A percentile compares a stretch with the other conserved stretches of the same genome.
Evolutionary conservation across 2,329 filamentous ascomycete species (phyloP).

Genomic region (Cladosporium cucumerinum): DNA sequence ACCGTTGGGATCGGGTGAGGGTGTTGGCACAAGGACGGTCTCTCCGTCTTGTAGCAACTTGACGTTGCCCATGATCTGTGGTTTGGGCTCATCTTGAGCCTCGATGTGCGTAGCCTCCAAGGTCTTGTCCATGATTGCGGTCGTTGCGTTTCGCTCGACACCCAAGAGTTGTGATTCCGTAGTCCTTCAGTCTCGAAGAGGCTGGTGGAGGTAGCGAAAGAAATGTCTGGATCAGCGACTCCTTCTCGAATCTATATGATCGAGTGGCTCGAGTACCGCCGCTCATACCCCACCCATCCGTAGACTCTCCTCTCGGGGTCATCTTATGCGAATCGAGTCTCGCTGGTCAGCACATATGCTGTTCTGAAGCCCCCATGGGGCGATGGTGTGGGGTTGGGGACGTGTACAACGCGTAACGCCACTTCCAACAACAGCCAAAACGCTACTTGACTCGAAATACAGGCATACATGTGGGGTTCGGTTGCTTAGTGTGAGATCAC

Average conservation of each 20-base stretch:
- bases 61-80: constrained; percentile 5
- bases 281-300: background rate
- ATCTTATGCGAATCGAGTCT: background rate
- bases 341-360: background rate
- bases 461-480: background rate
- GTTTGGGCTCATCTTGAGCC: background rate
- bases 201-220: background rate
- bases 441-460: background rate
- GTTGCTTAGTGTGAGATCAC: background rate
- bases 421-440: background rate
- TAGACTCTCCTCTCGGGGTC: background rate
- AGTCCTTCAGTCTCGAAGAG: background rate
- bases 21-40: constrained; percentile 10
- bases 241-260: background rate
- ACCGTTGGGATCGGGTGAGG: constrained; percentile 13
- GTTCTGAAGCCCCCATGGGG: background rate
- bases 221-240: background rate
- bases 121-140: background rate
- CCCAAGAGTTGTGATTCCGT: background rate
- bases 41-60: constrained; percentile 5
- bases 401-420: background rate
- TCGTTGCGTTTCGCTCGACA: background rate
- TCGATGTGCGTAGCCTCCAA: background rate
- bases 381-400: background rate
- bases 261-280: background rate